Evolutionary conservation across 2,329 filamentous ascomycete species (phyloP).

Genomic region (Penicillium brevicompactum): DNA sequence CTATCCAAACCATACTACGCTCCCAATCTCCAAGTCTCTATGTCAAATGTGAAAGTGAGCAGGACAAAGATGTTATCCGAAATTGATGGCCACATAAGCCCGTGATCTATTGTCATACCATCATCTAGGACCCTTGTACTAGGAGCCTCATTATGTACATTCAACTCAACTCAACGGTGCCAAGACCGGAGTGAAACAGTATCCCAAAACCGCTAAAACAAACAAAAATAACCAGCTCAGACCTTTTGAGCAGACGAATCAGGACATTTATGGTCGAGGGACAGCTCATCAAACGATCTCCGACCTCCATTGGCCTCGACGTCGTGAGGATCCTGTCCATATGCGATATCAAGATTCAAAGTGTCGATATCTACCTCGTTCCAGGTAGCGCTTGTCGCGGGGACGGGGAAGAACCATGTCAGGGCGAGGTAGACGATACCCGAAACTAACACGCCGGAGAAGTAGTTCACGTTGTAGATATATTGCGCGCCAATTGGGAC

Average conservation of each 20-base stretch:
- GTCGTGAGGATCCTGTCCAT: constrained; percentile 33
- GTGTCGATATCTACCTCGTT: constrained; percentile 64
- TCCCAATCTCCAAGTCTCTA: too few species aligned
- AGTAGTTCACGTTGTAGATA: constrained; percentile 90
- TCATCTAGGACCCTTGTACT: background rate
- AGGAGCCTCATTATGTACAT: background rate
- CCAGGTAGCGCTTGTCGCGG: constrained; percentile 74
- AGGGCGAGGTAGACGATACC: constrained; percentile 68
- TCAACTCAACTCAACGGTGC: background rate
- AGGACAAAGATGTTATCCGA: background rate
- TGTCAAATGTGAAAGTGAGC: background rate
- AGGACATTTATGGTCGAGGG: constrained; percentile 25
- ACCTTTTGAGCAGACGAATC: constrained; percentile 16
- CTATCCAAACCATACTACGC: too few species aligned
- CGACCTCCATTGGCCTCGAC: constrained; percentile 25
- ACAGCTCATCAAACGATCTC: constrained; percentile 13
- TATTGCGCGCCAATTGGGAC: constrained; percentile 81
- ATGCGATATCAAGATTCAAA: constrained; percentile 32
- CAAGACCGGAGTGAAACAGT: background rate
- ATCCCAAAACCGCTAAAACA: background rate
- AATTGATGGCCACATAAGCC: background rate
- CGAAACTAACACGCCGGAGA: constrained; percentile 77
- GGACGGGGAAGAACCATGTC: constrained; percentile 70
- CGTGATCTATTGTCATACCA: background rate
- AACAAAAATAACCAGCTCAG: constrained; percentile 2